Evolutionary conservation across 352 stramenopile species (phyloP).

Genomic region (Phytophthora macrochlamydospora): DNA sequence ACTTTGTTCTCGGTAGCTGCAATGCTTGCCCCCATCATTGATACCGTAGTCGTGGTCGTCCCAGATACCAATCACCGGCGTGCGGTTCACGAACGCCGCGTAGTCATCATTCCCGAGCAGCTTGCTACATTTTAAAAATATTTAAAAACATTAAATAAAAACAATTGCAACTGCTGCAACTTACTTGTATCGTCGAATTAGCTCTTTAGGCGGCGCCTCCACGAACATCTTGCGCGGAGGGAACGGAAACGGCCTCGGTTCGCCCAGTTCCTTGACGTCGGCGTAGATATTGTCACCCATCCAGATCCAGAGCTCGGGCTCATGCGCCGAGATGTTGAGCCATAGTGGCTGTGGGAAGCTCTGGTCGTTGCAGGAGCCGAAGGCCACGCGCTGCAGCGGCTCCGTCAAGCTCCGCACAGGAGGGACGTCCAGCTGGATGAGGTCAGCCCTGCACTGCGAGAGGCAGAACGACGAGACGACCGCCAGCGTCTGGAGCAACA

Average conservation of each 20-base stretch:
- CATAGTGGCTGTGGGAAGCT: slow-evolving; percentile 84
- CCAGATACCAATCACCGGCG: slow-evolving; percentile 87
- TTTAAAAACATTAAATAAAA: slow-evolving; percentile 1
- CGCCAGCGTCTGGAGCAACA: slow-evolving; percentile 11
- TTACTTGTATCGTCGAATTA: slow-evolving; percentile 68
- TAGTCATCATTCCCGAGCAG: slow-evolving; percentile 73
- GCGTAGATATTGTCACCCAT: slow-evolving; percentile 91
- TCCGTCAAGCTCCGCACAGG: slow-evolving; percentile 52
- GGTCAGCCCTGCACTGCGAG: slow-evolving; percentile 6
- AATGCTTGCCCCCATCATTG: slow-evolving; percentile 86
- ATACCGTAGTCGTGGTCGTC: slow-evolving; percentile 93
- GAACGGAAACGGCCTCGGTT: slow-evolving; percentile 45
- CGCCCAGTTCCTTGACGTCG: slow-evolving; percentile 60
- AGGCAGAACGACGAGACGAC: slow-evolving; percentile 23
- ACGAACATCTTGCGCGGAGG: slow-evolving; percentile 65
- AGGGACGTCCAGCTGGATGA: slow-evolving; percentile 19
- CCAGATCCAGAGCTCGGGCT: slow-evolving; percentile 85
- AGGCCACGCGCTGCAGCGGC: slow-evolving; percentile 64
- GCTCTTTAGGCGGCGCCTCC: slow-evolving; percentile 51
- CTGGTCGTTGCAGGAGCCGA: slow-evolving; percentile 90
- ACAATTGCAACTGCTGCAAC: slow-evolving; percentile 13
- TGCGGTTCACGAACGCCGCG: slow-evolving; percentile 55
- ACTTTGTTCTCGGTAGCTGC: slow-evolving; percentile 71
- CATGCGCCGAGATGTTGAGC: slow-evolving; percentile 55
- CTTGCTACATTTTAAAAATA: slow-evolving; percentile 40